phyloP scores from a whole-genome alignment of 352 stramenopile species.

The Phytopythium aichiense region DNA sequence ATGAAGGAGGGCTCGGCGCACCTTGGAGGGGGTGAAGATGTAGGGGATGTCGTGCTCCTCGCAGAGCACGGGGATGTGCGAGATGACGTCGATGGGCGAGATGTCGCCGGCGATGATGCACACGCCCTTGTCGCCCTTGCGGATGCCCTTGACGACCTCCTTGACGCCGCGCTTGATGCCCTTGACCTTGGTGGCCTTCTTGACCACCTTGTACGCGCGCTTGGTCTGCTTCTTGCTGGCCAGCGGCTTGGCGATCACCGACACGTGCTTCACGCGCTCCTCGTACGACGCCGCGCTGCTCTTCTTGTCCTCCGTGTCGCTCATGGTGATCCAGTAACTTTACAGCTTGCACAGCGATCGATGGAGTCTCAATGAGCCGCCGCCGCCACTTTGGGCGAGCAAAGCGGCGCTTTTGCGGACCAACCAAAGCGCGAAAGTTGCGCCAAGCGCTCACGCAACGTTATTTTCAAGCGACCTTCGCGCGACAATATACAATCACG shows the following conservation, averaged over 20 bases:
- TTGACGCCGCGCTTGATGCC: constrained; percentile 98
- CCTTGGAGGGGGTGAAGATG: constrained; percentile 97
- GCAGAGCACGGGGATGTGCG: constrained; percentile 97
- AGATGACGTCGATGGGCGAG: constrained; percentile 99
- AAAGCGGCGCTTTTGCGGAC: constrained; percentile 1
- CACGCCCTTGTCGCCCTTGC: constrained; percentile 96
- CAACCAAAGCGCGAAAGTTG: not conserved
- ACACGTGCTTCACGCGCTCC: constrained; percentile 84
- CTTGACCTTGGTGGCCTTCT: constrained; percentile 96
- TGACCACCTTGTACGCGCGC: constrained; percentile 92
- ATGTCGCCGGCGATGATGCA: constrained; percentile 99
- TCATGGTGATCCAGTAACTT: constrained; percentile 26
- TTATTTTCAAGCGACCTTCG: not conserved
- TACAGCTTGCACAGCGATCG: no score
- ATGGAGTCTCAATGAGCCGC: not conserved
- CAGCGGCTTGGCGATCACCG: constrained; percentile 95
- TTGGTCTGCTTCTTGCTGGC: constrained; percentile 97
- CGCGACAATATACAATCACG: not conserved
- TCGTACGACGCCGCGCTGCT: constrained; percentile 59
- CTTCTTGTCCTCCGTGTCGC: constrained; percentile 68
- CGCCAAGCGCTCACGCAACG: not conserved
- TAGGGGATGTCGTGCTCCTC: constrained; percentile 99
- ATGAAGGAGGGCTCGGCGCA: constrained; percentile 22
- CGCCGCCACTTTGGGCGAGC: not conserved
- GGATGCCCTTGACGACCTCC: constrained; percentile 99